Conservation (phyloP, 768 basidiomycete species). For the Hydnomerulius pinastri region DNA sequence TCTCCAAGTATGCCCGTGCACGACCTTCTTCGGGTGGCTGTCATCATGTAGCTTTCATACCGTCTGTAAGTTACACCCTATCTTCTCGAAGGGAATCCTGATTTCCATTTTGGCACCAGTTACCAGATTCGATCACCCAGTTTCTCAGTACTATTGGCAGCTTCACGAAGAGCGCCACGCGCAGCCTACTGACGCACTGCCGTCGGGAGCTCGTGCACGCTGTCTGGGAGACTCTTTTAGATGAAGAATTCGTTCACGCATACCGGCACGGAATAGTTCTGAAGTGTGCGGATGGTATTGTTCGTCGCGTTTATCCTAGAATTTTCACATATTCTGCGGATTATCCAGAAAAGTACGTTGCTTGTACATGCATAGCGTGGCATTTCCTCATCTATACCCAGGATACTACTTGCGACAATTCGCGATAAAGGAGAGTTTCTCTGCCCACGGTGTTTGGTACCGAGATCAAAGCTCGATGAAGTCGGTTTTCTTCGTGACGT, state of each 20-base stretch:
- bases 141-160: too few species aligned
- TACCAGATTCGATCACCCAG: neutral
- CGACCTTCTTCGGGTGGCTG: slow-evolving; percentile 31
- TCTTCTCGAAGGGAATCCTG: neutral
- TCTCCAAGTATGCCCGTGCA: slow-evolving; percentile 40
- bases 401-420: slow-evolving; percentile 39
- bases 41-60: slow-evolving; percentile 47
- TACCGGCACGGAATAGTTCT: slow-evolving; percentile 18
- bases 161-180: neutral
- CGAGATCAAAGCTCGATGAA: slow-evolving; percentile 27
- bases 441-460: slow-evolving; percentile 40
- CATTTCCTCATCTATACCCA: slow-evolving; percentile 10
- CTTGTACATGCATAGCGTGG: neutral
- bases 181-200: slow-evolving; percentile 10
- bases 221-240: slow-evolving; percentile 17
- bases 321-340: slow-evolving; percentile 33
- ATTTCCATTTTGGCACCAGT: neutral
- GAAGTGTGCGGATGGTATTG: neutral
- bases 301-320: slow-evolving; percentile 13
- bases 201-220: slow-evolving; percentile 22
- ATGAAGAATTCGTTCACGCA: slow-evolving; percentile 21
- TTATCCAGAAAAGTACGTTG: slow-evolving; percentile 36
- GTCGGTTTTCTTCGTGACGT: slow-evolving; percentile 32
- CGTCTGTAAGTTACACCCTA: slow-evolving; percentile 26
- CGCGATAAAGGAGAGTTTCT: slow-evolving; percentile 40